Conservation (phyloP, 345 rosid species). For the Leavenworthia alabamica region DNA sequence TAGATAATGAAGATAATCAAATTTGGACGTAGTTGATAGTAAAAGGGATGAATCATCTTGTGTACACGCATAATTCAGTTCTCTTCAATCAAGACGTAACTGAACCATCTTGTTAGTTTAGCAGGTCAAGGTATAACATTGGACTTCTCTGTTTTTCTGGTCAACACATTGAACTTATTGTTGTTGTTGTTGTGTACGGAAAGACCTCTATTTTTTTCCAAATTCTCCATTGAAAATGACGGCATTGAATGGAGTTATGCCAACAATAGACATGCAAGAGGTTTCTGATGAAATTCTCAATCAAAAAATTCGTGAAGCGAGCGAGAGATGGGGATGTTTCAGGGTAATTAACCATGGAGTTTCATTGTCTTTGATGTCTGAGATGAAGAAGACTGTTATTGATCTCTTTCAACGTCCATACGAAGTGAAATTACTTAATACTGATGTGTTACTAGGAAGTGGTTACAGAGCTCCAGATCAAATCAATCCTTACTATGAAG, state of each 20-base stretch:
- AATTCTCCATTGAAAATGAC: neutral
- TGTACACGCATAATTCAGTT: neutral
- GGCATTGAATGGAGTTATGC: conserved; percentile 15
- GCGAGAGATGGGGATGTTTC: conserved; percentile 82
- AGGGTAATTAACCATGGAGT: conserved; percentile 62
- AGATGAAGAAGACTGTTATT: conserved; percentile 60
- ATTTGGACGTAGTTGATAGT: conserved; percentile 10
- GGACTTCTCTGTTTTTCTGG: too few species aligned
- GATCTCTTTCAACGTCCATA: conserved; percentile 59
- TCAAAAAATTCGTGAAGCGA: conserved; percentile 44
- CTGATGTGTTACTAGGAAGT: conserved; percentile 58
- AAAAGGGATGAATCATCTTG: neutral
- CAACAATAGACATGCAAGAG: conserved; percentile 45
- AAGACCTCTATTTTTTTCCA: neutral
- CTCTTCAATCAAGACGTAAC: neutral
- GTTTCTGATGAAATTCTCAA: conserved; percentile 34
- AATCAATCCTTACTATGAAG: conserved; percentile 72
- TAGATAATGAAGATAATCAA: neutral
- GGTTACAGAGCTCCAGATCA: conserved; percentile 55
- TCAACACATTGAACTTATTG: too few species aligned
- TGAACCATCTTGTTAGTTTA: neutral
- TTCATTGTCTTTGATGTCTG: conserved; percentile 39
- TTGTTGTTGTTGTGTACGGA: too few species aligned
- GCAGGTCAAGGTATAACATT: neutral
- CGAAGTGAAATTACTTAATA: conserved; percentile 53